These are phyloP conservation scores for Chlamydomonas asymmetrica DNA, from an alignment of 139 green algal species.

Conservation along the genomic window DNA sequence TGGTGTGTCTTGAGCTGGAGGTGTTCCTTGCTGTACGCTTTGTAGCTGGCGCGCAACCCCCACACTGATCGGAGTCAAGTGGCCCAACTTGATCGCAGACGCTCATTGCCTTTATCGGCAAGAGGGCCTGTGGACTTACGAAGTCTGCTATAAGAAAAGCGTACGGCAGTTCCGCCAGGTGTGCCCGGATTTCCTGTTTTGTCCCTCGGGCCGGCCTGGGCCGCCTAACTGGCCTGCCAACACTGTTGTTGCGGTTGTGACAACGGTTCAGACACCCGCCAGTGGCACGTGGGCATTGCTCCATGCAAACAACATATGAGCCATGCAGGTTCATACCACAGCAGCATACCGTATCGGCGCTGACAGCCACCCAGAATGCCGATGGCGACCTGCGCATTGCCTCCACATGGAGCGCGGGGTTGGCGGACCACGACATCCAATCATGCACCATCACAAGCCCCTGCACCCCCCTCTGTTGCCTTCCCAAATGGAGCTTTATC, in stretches of 20 bases:
- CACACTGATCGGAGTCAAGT: background rate
- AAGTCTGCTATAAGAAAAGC: constrained; percentile 82
- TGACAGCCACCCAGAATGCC: background rate
- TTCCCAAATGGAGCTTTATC: background rate
- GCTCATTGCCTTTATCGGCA: constrained; percentile 45
- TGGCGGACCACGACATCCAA: background rate
- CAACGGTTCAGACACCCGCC: background rate
- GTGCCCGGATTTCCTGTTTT: too few species aligned
- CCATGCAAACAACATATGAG: background rate
- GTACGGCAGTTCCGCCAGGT: constrained; percentile 79
- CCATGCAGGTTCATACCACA: background rate
- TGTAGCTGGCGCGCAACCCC: too few species aligned
- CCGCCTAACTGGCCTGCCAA: background rate
- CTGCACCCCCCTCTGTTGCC: background rate
- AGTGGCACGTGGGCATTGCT: too few species aligned
- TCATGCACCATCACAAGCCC: background rate
- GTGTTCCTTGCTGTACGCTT: background rate
- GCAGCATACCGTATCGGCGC: background rate
- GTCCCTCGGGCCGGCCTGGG: background rate
- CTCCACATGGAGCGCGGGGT: background rate
- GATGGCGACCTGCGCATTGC: background rate
- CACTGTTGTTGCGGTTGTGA: background rate
- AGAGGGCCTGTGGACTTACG: constrained; percentile 91
- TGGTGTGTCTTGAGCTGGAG: background rate
- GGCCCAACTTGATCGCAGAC: constrained; percentile 10